Base-by-base conservation (phyloP, 164 flowering plant genomes). In the Malania oleifera region DNA sequence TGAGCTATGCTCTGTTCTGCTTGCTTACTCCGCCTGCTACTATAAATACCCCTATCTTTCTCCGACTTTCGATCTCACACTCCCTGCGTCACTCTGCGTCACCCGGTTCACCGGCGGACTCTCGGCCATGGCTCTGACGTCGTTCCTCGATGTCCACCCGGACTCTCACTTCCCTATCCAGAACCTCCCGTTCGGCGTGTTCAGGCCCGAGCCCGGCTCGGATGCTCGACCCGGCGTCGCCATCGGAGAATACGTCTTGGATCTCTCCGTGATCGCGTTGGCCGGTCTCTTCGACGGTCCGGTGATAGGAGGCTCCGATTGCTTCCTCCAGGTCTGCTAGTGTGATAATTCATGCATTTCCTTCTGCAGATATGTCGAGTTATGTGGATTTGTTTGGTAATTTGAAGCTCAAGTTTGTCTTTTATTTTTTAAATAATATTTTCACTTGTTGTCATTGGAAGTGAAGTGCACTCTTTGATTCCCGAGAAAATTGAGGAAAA, bases 141-240 rank as follows among this genome's bases (percentile, higher is more conserved):
- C 99, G 3, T 93, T 93, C 78, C 48, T 93, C 25, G 81, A 90
- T 57, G 89, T 88, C 27, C 60, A 29, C 1, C 77, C 87, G 1
- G 89, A 79, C 43, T 93, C 95, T 17, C 95, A 93, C 74, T 93
- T 93, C 73, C 87, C 99, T 1, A 77, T 93, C 25, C 83, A 93
- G 73, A 93, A 93, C 78, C 97, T 93, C 5, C 99, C 99, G 0
- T 93, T 74, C 69, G 97, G 97, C 3, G 84, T 85, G 0, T 93
- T 90, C 81, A 77, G 64, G 72, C 84, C 80, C 7, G 48, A 34
- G 4, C 54, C 79, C 19, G 57, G 28, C 58, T 78, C 82, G 0
- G 52, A 55, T 13, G 65, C 95, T 52, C 81, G 96, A 2, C 86
- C 84, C 6, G 95, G 82, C 40, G 93, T 93, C 7, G 99, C 99